Conservation (phyloP, 495 filamentous ascomycete genomes). For the Hypoxylon lienhwacheense region DNA sequence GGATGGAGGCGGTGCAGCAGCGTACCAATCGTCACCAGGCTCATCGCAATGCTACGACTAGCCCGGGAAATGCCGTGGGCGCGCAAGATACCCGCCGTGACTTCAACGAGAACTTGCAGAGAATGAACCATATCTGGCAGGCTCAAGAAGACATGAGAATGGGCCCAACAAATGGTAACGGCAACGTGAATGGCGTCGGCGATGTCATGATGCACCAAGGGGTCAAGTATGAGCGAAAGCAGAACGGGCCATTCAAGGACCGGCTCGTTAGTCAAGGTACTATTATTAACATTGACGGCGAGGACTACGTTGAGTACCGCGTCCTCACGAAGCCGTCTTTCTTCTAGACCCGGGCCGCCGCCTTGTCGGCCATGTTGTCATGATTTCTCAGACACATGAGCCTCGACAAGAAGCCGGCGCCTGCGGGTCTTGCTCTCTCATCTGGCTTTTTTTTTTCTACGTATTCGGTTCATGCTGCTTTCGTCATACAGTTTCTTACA, state of each 20-base stretch:
- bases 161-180: slow-evolving; percentile 24
- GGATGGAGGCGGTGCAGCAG: slow-evolving; percentile 45
- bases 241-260: slow-evolving; percentile 54
- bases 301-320: slow-evolving; percentile 61
- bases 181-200: slow-evolving; percentile 34
- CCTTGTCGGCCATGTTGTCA: not conserved
- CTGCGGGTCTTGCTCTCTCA: too few species aligned
- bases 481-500: too few species aligned
- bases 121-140: slow-evolving; percentile 52
- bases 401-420: too few species aligned
- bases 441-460: too few species aligned
- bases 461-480: too few species aligned
- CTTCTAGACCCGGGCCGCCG: slow-evolving; percentile 29
- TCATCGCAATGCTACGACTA: slow-evolving; percentile 30
- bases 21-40: slow-evolving; percentile 44
- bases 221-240: slow-evolving; percentile 57
- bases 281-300: slow-evolving; percentile 58
- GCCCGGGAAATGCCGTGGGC: slow-evolving; percentile 8
- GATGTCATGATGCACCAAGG: slow-evolving; percentile 56
- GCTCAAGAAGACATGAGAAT: slow-evolving; percentile 49
- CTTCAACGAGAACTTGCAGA: slow-evolving; percentile 48
- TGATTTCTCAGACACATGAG: not conserved
- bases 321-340: slow-evolving; percentile 59
- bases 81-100: slow-evolving; percentile 32
- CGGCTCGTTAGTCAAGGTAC: slow-evolving; percentile 55